A percentile compares a stretch with the other conserved stretches of the same genome.
Evolutionary conservation across 2,329 filamentous ascomycete species (phyloP).

Genomic region (Penicillium concentricum): DNA sequence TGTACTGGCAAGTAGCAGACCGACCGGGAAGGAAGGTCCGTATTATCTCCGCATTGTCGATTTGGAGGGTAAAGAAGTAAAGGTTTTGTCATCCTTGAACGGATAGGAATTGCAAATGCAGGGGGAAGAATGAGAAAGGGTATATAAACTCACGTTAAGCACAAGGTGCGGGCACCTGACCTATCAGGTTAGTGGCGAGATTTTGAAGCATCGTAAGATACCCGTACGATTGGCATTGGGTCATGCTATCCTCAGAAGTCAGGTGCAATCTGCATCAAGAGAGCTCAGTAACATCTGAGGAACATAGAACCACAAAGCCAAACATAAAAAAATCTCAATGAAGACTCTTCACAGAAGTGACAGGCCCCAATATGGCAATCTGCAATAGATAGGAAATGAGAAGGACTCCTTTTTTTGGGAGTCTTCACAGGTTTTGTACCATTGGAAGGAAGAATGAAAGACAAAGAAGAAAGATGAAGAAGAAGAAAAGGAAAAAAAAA

Average conservation of each 20-base stretch:
- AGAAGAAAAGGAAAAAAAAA: constrained; percentile 8
- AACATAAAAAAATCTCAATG: not conserved
- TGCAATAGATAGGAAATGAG: not conserved
- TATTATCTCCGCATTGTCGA: constrained; percentile 66
- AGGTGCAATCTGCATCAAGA: constrained; percentile 6
- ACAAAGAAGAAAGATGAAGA: constrained; percentile 21
- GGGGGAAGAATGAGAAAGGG: constrained; percentile 4
- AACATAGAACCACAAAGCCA: not conserved
- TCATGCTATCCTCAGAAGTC: constrained; percentile 3
- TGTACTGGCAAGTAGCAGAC: constrained; percentile 72
- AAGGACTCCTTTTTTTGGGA: not conserved
- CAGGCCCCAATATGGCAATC: not conserved
- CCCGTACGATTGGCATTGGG: not conserved
- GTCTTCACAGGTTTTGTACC: not conserved
- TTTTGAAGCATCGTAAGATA: constrained; percentile 1
- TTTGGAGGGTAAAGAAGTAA: constrained; percentile 65
- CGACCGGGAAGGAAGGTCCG: constrained; percentile 61
- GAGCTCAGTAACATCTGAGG: not conserved
- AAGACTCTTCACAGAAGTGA: not conserved
- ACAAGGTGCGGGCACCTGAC: constrained; percentile 10
- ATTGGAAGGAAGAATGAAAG: not conserved
- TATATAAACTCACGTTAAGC: constrained; percentile 24
- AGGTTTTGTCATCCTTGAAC: constrained; percentile 59
- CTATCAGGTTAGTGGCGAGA: constrained; percentile 18
- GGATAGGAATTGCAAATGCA: constrained; percentile 13